Base-by-base conservation (phyloP, 306 rosid genomes). In the Acacia melanoxylon region DNA sequence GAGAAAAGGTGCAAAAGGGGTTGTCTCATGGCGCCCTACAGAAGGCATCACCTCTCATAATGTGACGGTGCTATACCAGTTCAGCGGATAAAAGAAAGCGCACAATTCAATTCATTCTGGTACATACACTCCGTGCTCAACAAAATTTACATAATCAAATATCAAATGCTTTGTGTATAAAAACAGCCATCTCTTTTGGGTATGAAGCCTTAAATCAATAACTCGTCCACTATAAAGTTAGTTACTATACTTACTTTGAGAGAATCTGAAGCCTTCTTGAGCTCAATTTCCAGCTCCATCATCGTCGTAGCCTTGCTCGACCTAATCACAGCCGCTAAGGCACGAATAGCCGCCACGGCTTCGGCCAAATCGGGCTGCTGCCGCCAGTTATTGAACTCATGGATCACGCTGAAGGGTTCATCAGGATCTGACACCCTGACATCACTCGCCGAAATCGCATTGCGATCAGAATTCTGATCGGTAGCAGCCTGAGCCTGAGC, bases 301-400 rank as follows among this genome's bases (percentile, higher is more conserved):
- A 95, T 95, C 10, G 98, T 95, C 35, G 92, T 88, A 58, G 98
- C 99, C 68, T 89, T 80, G 35, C 97, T 91, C 10, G 91, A 79
- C 78, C 93, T 81, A 48, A 93, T 95, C 52, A 93, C 96, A 9
- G 98, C 85, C 51, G 97, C 98, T 83, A 95, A 85, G 14, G 99
- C 97, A 68, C 97, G 92, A 82, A 95, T 93, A 7, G 99, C 99
- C 24, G 99, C 98, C 29, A 93, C 99, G 8, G 97, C 99, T 84
- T 95, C 99, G 0, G 98, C 99, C 86, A 95, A 89, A 85, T 93
- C 96, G 59, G 98, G 99, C 83, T 92, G 94, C 37, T 88, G 92
- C 85, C 99, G 87, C 99, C 98, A 93, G 69, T 56, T 73, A 59
- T 95, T 89, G 84, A 95, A 95, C 82, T 93, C 98, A 20, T 89